Percentiles rank a stretch among this genome's conserved stretches.
Conservation (phyloP, 257 asterid species). For the Salvia miltiorrhiza region DNA sequence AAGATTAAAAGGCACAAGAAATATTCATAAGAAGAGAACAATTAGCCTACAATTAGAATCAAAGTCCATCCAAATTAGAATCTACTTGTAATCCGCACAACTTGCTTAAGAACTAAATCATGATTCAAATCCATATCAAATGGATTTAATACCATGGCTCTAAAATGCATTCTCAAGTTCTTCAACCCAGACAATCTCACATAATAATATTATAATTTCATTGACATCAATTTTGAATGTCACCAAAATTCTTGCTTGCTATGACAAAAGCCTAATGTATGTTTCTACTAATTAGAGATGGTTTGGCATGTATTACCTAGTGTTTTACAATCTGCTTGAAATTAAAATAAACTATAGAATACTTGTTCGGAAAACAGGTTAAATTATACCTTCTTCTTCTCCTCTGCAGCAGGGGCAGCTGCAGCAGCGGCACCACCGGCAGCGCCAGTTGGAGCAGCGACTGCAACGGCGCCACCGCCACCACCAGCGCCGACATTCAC, state of each 20-base stretch:
- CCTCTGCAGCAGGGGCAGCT: slow-evolving; percentile 58
- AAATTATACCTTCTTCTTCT: slow-evolving; percentile 43
- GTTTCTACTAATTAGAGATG: too few species aligned
- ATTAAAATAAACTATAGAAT: not conserved
- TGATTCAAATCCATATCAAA: not conserved
- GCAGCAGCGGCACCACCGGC: slow-evolving; percentile 46
- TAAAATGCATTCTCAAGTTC: not conserved
- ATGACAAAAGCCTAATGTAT: too few species aligned
- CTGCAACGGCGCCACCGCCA: slow-evolving; percentile 51
- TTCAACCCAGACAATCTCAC: not conserved
- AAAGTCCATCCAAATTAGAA: not conserved
- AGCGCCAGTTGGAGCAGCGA: slow-evolving; percentile 43
- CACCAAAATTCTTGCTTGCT: too few species aligned
- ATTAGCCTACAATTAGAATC: not conserved
- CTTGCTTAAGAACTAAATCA: too few species aligned
- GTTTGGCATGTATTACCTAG: too few species aligned
- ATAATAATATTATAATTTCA: too few species aligned
- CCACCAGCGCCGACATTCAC: too few species aligned
- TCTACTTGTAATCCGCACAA: not conserved
- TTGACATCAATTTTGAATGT: too few species aligned
- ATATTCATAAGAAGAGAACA: not conserved
- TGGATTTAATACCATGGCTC: too few species aligned
- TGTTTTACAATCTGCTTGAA: too few species aligned
- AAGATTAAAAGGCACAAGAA: not conserved
- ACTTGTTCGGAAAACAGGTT: not conserved